These are phyloP conservation scores for Fomitopsis schrenkii DNA, from an alignment of 1,284 basidiomycete genomes.

Conservation along the genomic window DNA sequence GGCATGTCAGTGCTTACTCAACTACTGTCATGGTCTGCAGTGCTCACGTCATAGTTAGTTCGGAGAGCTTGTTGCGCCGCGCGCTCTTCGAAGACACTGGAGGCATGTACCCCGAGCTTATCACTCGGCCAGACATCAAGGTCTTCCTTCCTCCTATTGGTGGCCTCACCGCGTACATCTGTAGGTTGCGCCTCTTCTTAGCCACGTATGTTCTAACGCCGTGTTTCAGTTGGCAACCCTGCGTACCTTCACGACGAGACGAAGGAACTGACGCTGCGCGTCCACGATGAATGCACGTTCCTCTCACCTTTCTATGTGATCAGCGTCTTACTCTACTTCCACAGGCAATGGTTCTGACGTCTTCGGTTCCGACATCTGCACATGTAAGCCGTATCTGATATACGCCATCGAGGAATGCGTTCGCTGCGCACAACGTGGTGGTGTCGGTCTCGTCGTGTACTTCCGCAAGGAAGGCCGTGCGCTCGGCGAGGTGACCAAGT, in stretches of 20 bases:
- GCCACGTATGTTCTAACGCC: neutral
- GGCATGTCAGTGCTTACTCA: conserved; percentile 61
- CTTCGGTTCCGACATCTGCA: conserved; percentile 92
- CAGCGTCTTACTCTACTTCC: neutral
- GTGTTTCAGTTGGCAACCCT: conserved; percentile 68
- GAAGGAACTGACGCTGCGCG: conserved; percentile 88
- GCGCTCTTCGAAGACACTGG: conserved; percentile 94
- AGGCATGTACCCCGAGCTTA: conserved; percentile 95
- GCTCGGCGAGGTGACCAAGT: conserved; percentile 91
- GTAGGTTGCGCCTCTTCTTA: conserved; percentile 34
- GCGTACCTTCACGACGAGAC: conserved; percentile 73
- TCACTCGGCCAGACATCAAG: conserved; percentile 94
- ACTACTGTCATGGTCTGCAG: neutral
- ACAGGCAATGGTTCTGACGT: conserved; percentile 81
- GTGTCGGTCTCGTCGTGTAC: conserved; percentile 91
- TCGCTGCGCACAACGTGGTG: conserved; percentile 81
- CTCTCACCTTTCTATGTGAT: neutral
- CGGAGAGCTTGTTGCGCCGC: conserved; percentile 81
- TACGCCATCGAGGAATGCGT: conserved; percentile 95
- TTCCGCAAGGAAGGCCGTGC: conserved; percentile 94
- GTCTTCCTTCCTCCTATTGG: conserved; percentile 95
- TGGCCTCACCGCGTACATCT: conserved; percentile 90
- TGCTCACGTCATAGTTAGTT: conserved; percentile 37
- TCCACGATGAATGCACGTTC: conserved; percentile 88
- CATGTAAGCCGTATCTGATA: conserved; percentile 90